phyloP scores from a whole-genome alignment of 2,329 filamentous ascomycete genomes.

The Lachnellula subtilissima region DNA sequence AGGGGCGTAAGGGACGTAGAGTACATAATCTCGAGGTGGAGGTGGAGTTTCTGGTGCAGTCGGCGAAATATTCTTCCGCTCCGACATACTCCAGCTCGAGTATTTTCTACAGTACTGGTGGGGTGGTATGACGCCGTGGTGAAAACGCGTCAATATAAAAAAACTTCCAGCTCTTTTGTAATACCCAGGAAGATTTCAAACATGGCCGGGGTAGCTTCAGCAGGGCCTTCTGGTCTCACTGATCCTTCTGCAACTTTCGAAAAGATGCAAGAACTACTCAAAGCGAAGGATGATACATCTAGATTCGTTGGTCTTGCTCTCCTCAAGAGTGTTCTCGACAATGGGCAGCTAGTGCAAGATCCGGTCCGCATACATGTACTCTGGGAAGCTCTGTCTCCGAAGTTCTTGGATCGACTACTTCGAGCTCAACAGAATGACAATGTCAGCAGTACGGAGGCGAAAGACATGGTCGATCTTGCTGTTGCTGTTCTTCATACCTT shows the following conservation, averaged over 20 bases:
- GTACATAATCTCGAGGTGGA: background rate
- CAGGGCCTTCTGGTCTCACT: slow-evolving; percentile 1
- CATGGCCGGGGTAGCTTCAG: slow-evolving; percentile 1
- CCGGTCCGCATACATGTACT: slow-evolving; percentile 41
- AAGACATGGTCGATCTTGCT: slow-evolving; percentile 58
- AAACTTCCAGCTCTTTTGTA: background rate
- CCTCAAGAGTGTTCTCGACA: slow-evolving; percentile 61
- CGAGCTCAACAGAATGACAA: slow-evolving; percentile 43
- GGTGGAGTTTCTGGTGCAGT: background rate
- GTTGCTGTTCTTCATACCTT: slow-evolving; percentile 62
- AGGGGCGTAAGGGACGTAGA: slow-evolving; percentile 2
- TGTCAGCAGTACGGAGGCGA: slow-evolving; percentile 39
- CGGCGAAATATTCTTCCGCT: background rate
- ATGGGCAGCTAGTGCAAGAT: slow-evolving; percentile 48
- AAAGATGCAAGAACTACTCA: slow-evolving; percentile 52
- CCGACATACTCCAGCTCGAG: background rate
- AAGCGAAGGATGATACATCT: slow-evolving; percentile 60
- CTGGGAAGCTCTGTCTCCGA: slow-evolving; percentile 57
- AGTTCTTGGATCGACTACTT: slow-evolving; percentile 60
- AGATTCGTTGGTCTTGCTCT: slow-evolving; percentile 64
- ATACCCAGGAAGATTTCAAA: background rate
- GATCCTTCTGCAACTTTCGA: slow-evolving; percentile 33
- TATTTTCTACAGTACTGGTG: background rate
- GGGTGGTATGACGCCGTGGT: background rate
- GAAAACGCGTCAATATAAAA: background rate